A percentile compares a stretch with the other conserved stretches of the same genome.
Conservation (phyloP, 202 grass and related monocot genomes). For the Panicum virgatum region DNA sequence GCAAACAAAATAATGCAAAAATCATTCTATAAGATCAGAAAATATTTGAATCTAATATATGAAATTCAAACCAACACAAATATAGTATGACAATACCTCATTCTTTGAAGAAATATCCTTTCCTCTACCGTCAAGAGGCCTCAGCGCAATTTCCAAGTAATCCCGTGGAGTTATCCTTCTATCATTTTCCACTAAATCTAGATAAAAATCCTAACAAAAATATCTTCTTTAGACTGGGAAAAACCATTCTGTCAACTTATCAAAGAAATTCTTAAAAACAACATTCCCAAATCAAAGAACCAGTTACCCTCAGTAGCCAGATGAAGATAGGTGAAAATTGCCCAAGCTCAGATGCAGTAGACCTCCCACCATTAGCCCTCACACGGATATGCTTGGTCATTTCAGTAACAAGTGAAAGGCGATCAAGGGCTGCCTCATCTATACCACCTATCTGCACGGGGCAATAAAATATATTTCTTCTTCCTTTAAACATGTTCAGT, state of each 20-base stretch:
- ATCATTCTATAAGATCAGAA: background rate
- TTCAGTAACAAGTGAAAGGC: conserved; percentile 85
- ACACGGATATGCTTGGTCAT: conserved; percentile 88
- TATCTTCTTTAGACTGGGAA: background rate
- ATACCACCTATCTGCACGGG: conserved; percentile 81
- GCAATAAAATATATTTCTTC: conserved; percentile 15
- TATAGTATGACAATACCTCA: conserved; percentile 59
- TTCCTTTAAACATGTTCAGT: background rate
- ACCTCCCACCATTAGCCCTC: conserved; percentile 62
- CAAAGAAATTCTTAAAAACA: background rate
- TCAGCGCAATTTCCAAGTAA: conserved; percentile 78
- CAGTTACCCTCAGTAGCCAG: conserved; percentile 77
- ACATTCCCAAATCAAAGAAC: background rate
- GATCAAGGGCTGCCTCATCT: conserved; percentile 78
- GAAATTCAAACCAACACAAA: background rate
- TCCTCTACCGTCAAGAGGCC: conserved; percentile 65
- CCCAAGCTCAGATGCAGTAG: conserved; percentile 64
- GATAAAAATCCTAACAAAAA: conserved; percentile 81
- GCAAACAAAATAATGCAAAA: background rate
- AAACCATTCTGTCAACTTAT: background rate
- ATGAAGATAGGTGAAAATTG: conserved; percentile 82
- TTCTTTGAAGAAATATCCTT: conserved; percentile 71
- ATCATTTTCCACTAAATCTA: conserved; percentile 70
- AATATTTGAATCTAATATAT: conserved; percentile 1
- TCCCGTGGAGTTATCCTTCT: conserved; percentile 72